Base-by-base conservation (phyloP, 129 eudicot species). In the Tagetes patula region DNA sequence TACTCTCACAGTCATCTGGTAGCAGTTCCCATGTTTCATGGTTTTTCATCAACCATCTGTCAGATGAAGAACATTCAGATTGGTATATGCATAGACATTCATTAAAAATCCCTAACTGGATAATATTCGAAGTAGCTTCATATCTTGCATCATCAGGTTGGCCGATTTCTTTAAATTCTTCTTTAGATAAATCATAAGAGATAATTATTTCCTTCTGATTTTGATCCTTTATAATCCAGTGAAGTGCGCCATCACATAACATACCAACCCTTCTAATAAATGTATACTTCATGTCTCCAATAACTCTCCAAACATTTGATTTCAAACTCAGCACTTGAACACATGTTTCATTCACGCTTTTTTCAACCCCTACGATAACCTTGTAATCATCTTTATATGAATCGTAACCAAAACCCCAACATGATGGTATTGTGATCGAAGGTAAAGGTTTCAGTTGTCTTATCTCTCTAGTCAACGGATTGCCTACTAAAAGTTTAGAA, bases 401-500 rank as follows among this genome's bases (percentile, higher is more conserved):
- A 58, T 58, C 64, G 8, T 58, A 60, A 60, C 65, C 65, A 60
- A 60, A 52, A 60, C 65, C 70, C 70, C 70, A 65, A 42, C 65
- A 60, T 10, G 1, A 34, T 2, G 2, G 7, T 34, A 13, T 4
- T 1, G 0, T 1, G 32, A 52, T 52, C 33, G 7, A 1, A 60
- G 6, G 42, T 7, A 20, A 42, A 1, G 1, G 41, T 4, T 4
- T 1, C 8, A 60, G 9, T 33, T 33, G 8, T 34, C 43, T 33
- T 34, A 34, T 42, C 65, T 60, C 65, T 60, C 27, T 11, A 1
- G 65, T 60, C 65, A 60, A 60, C 3, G 65, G 42, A 60, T 60
- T 60, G 42, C 20, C 65, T 60, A 34, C 65, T 4, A 60, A 20
- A 20, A 20, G 27, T 20, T 20, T 20, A 20, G 27, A 20, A 20